phyloP scores from a whole-genome alignment of 1,284 basidiomycete genomes.

The Rhodotorula sp. region DNA sequence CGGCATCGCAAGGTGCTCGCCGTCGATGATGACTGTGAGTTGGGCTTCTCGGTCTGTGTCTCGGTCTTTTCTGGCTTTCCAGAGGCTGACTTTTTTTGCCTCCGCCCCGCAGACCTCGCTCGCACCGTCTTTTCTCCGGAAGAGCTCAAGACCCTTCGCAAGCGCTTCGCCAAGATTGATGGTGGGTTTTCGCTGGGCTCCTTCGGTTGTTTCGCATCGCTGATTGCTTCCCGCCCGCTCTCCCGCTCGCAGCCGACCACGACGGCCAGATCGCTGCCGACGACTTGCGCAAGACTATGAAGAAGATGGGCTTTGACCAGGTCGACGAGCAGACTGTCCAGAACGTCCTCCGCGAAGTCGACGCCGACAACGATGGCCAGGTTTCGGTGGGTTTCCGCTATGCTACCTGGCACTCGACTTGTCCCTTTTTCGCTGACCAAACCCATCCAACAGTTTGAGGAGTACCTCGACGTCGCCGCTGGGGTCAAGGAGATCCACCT shows the following conservation, averaged over 20 bases:
- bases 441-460: conserved; percentile 62
- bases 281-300: conserved; percentile 26
- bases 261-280: conserved; percentile 31
- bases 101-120: neutral
- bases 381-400: conserved; percentile 13
- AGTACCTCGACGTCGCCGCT: conserved; percentile 66
- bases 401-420: no score
- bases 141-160: conserved; percentile 37
- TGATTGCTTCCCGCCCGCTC: neutral
- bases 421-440: neutral
- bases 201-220: neutral
- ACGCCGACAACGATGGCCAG: conserved; percentile 36
- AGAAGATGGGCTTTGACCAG: conserved; percentile 19
- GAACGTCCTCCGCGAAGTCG: conserved; percentile 32
- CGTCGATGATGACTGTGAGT: conserved; percentile 29
- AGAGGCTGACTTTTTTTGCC: no score
- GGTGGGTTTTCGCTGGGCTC: neutral
- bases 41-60: no score
- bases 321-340: conserved; percentile 19
- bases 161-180: conserved; percentile 30
- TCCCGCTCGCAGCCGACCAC: conserved; percentile 20
- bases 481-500: conserved; percentile 69
- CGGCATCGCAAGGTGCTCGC: conserved; percentile 28
- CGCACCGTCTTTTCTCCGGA: conserved; percentile 37
- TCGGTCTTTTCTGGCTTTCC: neutral